Evolutionary conservation across 768 basidiomycete genomes (phyloP), one percentile per base, ranked within the genome.

Genomic region (Lanmaoa rubissima): DNA sequence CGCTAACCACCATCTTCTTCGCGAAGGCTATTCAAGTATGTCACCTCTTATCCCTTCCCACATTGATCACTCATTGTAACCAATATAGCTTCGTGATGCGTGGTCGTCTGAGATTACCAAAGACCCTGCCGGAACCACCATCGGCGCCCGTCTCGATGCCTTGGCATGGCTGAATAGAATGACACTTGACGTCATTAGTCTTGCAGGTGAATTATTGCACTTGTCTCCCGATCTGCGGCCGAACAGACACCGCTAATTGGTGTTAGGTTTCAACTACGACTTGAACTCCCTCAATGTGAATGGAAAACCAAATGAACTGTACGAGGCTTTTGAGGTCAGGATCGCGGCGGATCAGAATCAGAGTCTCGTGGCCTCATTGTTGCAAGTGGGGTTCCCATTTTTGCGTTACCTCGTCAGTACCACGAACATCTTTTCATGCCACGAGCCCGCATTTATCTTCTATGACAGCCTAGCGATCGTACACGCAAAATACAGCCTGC

Each of bases 1-100:
- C 81, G 51, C 63, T 86, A n/a, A 83, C 82, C 0, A 76, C 76
- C 16, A 80, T 85, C 21, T 86, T 87, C 57, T 57, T 83, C 4
- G 77, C 81, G 7, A 87, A 85, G 65, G 72, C 86, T 1, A 57
- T 77, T 5, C 72, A 82, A 68, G 85, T 83, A 65, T 31, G 62
- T n/a, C 3, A 10, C 26, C 3, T 24, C 38, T 14, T 9, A 24
- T 19, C 11, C 8, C 5, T 48, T 34, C 21, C 21, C 13, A 17
- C 1, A 9, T 1, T 17, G 7, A n/a, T 39, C 7, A 8, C 41
- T 48, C 9, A 59, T 5, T 1, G 13, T 42, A 17, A 13, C 8
- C 4, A 16, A 28, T 2, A 28, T 16, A 59, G 79, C 73, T 84
- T 14, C 75, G 81, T 38, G 80, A 84, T 51, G 64, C 78, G 36